Evolutionary conservation across 495 filamentous ascomycete species (phyloP), one percentile per base, ranked within the genome.

Genomic region (Aspergillus ellipticus): DNA sequence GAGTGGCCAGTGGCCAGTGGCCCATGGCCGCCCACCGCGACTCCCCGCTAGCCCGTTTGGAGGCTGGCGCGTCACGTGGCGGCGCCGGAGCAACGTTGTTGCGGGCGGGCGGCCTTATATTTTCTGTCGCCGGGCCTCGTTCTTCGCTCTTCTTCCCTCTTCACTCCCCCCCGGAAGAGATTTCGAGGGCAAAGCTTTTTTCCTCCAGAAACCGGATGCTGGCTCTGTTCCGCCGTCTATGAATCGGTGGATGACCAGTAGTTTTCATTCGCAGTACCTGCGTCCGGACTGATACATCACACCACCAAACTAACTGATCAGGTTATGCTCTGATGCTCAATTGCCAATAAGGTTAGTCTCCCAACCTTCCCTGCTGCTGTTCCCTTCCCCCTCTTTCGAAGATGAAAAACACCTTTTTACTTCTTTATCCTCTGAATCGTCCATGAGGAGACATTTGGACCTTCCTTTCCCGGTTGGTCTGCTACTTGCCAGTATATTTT

Each of bases 401-500:
- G 91, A 96, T 96, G 92, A 94, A 85, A 92, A 85, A 77, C 60
- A 59, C 56, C 71, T 81, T 77, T 77, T 84, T 81, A 83, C 91
- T 96, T 96, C 90, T 93, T 95, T 89, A 88, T 84, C 80, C 85
- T 75, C 87, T 79, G 88, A 96, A 78, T 94, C 92, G 92, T 85
- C 90, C 86, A 85, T 96, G 92, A 93, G 85, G 89, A 90, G 76
- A 79, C 60, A 75, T 83, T 76, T 82, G 85, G 87, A 83, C 79
- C 76, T 73, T 75, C 79, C 78, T 79, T 83, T 82, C 76, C 81
- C 76, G 81, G 79, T 79, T 72, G 75, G 81, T 85, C 87, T 93
- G 90, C 83, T 95, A 94, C 91, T 96, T 91, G 91, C 91, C 91
- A 96, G 91, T 95, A 94, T 81, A 83, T 76, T 70, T 87, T 90